Evolutionary conservation across 2,329 filamentous ascomycete species (phyloP), one percentile per base, ranked within the genome.

Genomic region (Alternaria sp.): DNA sequence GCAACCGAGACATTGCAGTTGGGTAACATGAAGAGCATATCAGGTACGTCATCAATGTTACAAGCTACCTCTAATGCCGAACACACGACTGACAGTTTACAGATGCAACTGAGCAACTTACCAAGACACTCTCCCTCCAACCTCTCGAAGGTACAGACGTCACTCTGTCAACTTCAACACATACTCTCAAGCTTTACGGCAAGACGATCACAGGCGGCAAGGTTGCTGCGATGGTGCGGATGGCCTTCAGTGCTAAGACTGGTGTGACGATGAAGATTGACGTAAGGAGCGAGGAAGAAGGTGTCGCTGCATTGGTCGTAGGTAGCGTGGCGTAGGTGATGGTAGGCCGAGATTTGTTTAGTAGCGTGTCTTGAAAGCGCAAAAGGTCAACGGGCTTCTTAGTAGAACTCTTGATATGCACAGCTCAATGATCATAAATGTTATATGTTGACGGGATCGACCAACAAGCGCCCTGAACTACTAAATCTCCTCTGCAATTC

Each of bases 261-360:
- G 95, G 95, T 53, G 93, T 98, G 26, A 97, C 95, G 59, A 96
- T 94, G 74, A 98, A 98, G 87, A 93, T 99, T 71, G 91, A 90
- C 53, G 92, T 94, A 62, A 87, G 95, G 76, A 91, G 91, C 78
- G 95, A 99, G 79, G 95, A 99, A 81, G 92, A 95, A 76, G 92
- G 92, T 57, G 89, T 99, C 74, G 93, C 95, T 63, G 86, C 89
- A 61, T 84, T 96, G 79, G 88, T 98, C 62, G 87, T 97, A 77
- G 91, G 88, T 68, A 93, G 92, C 71, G 89, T 97, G 77, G 89
- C 91, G 78, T 96, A 87, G 43, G 56, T 36, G 43, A 51, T 30
- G 34, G 9, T n/a, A 18, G 41, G 2, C 38, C 14, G 16, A n/a
- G 24, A 12, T 22, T 48, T 53, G 46, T 39, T 55, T 36, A 43